Base-by-base conservation (phyloP, 2,329 filamentous ascomycete species). In the Colletotrichum graminicola region DNA sequence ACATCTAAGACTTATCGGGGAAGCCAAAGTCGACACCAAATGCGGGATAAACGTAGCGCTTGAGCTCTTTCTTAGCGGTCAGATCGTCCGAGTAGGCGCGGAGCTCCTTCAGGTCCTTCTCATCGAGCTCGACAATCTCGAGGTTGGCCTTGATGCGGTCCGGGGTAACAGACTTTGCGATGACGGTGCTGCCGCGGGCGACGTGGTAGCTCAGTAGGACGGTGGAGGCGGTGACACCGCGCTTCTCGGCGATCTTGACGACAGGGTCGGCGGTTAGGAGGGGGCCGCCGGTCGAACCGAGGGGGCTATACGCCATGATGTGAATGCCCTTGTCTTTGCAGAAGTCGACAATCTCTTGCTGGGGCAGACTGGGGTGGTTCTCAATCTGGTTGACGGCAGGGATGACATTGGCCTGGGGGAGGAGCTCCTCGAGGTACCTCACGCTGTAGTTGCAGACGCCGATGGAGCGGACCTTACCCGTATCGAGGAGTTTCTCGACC, bases 351-450 rank as follows among this genome's bases (percentile, higher is more conserved):
- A 94, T 89, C 73, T 93, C 90, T 75, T 92, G 87, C 82, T 94
- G 91, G 1, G 91, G 91, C 14, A 93, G 87, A 8, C 86, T 86
- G 18, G 91, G 91, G 83, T 92, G 90, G 84, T 92, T 92, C 81
- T 93, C 91, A 77, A 93, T 92, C 83, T 93, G 91, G 83, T 92
- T 92, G 77, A 90, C 88, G 68, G 89, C 90, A 7, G 91, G 91
- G 11, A 89, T 82, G 74, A 93, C 86, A 52, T 78, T 83, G 73
- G 82, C 81, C 32, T 83, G 79, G 36, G 83, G 79, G 45, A 89
- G 84, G 73, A 90, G 83, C 78, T 89, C 79, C 76, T 88, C 83
- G 29, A 90, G 83, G 78, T 89, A 90, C 66, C 80, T 82, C 73
- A 83, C 82, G 82, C 85, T 88, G 80, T 90, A 90, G 78, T 90